phyloP scores from a whole-genome alignment of 306 rosid genomes.

The Parietaria judaica region DNA sequence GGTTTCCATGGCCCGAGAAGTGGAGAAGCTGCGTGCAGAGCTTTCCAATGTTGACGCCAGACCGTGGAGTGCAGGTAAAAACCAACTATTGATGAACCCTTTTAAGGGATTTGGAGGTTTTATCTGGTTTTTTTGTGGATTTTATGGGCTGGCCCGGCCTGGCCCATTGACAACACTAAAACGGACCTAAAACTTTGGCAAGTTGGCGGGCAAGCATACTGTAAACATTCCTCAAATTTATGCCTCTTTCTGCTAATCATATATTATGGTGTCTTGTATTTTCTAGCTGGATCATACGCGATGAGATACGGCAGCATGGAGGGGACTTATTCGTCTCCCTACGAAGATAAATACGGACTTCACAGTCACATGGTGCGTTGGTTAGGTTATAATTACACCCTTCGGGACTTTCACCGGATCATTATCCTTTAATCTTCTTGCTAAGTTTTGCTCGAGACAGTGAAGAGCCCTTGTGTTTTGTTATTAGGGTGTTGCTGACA shows the following conservation, averaged over 20 bases:
- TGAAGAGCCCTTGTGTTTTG: conserved; percentile 14
- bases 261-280: conserved; percentile 24
- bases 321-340: conserved; percentile 42
- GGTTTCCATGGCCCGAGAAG: conserved; percentile 91
- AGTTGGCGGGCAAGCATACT: neutral
- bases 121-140: neutral
- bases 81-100: neutral
- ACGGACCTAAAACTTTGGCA: conserved; percentile 6
- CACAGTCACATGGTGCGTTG: conserved; percentile 55
- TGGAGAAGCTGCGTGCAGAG: conserved; percentile 82
- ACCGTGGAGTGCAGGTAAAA: conserved; percentile 62
- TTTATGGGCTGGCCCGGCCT: no score
- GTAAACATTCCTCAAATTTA: neutral
- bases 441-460: neutral
- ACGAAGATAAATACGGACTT: conserved; percentile 58
- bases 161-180: no score
- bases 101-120: neutral
- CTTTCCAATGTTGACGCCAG: conserved; percentile 54
- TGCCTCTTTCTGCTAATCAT: neutral
- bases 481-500: conserved; percentile 56
- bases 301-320: conserved; percentile 49
- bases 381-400: neutral
- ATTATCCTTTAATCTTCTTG: neutral
- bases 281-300: conserved; percentile 61
- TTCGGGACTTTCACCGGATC: neutral